Evolutionary conservation across 2,329 filamentous ascomycete genomes (phyloP).

Genomic region (Trichoderma brevicompactum): DNA sequence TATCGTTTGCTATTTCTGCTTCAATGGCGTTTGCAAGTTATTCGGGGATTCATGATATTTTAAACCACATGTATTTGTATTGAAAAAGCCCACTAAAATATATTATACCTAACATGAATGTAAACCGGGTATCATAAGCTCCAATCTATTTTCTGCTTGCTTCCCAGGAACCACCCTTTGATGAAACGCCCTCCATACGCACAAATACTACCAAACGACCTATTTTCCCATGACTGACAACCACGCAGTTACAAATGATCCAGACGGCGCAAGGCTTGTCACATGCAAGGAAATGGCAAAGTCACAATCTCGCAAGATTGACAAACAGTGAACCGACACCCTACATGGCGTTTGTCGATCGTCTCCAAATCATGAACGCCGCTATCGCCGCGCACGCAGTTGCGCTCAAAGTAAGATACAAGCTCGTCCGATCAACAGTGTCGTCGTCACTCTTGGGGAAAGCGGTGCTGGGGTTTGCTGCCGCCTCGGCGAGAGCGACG

Average conservation of each 20-base stretch:
- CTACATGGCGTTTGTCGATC: slow-evolving; percentile 55
- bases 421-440: slow-evolving; percentile 76
- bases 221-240: neutral
- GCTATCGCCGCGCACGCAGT: slow-evolving; percentile 66
- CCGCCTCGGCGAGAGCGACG: slow-evolving; percentile 86
- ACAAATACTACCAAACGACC: neutral
- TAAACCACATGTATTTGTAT: neutral
- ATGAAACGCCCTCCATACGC: neutral
- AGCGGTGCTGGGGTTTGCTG: slow-evolving; percentile 83
- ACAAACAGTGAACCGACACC: neutral
- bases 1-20: neutral
- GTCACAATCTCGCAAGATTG: neutral
- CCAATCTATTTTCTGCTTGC: slow-evolving; percentile 18
- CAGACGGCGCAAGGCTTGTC: neutral
- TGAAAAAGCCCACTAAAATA: slow-evolving; percentile 8
- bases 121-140: slow-evolving; percentile 26
- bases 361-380: slow-evolving; percentile 67
- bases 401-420: slow-evolving; percentile 85
- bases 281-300: neutral
- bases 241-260: neutral
- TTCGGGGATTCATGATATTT: no score
- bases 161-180: neutral
- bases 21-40: neutral
- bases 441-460: slow-evolving; percentile 92
- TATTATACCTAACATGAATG: slow-evolving; percentile 1